Conservation (phyloP, 257 asterid species). For the Plectranthus barbatus region DNA sequence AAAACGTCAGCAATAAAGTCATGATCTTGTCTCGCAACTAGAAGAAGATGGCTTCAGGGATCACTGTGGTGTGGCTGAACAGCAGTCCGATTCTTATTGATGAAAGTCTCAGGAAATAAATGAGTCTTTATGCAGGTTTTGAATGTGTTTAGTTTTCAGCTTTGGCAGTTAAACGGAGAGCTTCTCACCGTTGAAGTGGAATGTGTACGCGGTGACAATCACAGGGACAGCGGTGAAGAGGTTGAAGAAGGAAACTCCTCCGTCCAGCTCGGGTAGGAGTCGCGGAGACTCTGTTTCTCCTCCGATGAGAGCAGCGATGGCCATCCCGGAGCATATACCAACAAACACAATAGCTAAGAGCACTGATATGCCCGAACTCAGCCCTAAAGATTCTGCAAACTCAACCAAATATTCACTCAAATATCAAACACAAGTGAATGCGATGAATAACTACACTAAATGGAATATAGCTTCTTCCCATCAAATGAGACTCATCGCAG, state of each 20-base stretch:
- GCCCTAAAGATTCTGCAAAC: slow-evolving; percentile 71
- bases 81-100: too few relatives aligned
- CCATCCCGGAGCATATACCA: slow-evolving; percentile 78
- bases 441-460: not conserved
- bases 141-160: too few relatives aligned
- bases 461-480: too few relatives aligned
- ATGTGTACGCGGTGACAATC: slow-evolving; percentile 84
- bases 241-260: slow-evolving; percentile 64
- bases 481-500: too few relatives aligned
- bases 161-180: not conserved
- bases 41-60: too few relatives aligned
- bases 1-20: too few relatives aligned
- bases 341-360: slow-evolving; percentile 75
- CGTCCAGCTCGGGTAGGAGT: slow-evolving; percentile 48
- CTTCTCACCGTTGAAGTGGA: slow-evolving; percentile 81
- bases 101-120: too few relatives aligned
- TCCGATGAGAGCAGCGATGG: slow-evolving; percentile 50
- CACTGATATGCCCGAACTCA: slow-evolving; percentile 75
- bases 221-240: slow-evolving; percentile 92
- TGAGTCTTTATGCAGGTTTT: too few relatives aligned
- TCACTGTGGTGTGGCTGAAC: too few relatives aligned
- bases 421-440: not conserved
- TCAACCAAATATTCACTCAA: not conserved
- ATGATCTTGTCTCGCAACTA: too few relatives aligned
- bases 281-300: slow-evolving; percentile 60